A percentile compares a stretch with the other conserved stretches of the same genome.
These are phyloP conservation scores for Diophrys sp. DNA, from an alignment of 73 alveolate genomes.

Conservation along the genomic window DNA sequence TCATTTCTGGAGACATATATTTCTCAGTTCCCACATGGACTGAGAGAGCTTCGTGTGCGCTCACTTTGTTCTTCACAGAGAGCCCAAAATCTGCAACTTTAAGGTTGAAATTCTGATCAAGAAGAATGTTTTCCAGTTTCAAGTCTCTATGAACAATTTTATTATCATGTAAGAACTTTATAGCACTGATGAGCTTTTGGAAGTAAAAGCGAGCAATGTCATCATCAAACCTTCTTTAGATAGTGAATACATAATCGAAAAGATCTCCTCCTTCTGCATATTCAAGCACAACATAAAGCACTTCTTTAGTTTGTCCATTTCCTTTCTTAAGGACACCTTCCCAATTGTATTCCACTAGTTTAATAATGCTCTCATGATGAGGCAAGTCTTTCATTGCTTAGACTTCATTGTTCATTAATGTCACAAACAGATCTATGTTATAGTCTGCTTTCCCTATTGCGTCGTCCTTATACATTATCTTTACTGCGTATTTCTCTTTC, in stretches of 20 bases:
- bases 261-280: constrained; percentile 46
- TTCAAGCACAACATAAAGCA: constrained; percentile 45
- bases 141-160: constrained; percentile 73
- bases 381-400: background rate
- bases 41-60: background rate
- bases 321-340: constrained; percentile 32
- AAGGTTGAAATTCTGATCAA: constrained; percentile 60
- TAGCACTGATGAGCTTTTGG: constrained; percentile 34
- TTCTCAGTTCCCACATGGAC: constrained; percentile 12
- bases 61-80: constrained; percentile 1
- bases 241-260: constrained; percentile 16
- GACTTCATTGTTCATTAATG: constrained; percentile 1
- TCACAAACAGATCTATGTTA: background rate
- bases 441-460: background rate
- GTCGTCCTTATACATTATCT: constrained; percentile 2
- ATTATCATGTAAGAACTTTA: constrained; percentile 59
- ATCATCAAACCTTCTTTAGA: background rate
- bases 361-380: constrained; percentile 39
- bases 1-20: constrained; percentile 48
- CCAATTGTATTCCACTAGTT: constrained; percentile 41
- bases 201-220: constrained; percentile 39
- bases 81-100: constrained; percentile 80
- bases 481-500: background rate
- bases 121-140: constrained; percentile 72
- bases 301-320: constrained; percentile 29